These are phyloP conservation scores for Abrus precatorius DNA, from an alignment of 306 rosid genomes.

Conservation along the genomic window DNA sequence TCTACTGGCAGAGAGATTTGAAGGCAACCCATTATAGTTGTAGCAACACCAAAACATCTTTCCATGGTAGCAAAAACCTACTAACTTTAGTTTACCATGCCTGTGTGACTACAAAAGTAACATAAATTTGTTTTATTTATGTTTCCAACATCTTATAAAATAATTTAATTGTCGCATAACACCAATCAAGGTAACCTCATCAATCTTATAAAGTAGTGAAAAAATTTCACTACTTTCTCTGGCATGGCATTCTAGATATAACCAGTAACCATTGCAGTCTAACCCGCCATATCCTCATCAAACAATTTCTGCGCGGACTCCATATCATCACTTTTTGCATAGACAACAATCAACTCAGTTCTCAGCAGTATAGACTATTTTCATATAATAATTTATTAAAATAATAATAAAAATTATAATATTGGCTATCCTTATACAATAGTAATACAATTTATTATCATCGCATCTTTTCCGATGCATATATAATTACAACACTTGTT, in stretches of 20 bases:
- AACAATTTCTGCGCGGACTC: slow-evolving; percentile 68
- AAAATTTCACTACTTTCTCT: slow-evolving; percentile 66
- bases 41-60: slow-evolving; percentile 62
- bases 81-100: slow-evolving; percentile 81
- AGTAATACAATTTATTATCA: too few relatives aligned
- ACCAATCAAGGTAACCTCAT: slow-evolving; percentile 77
- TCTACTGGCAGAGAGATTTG: too few relatives aligned
- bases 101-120: slow-evolving; percentile 81
- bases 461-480: too few relatives aligned
- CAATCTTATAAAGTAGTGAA: too few relatives aligned
- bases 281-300: slow-evolving; percentile 84
- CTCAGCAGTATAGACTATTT: slow-evolving; percentile 1
- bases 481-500: too few relatives aligned
- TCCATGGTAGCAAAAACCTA: slow-evolving; percentile 75
- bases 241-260: slow-evolving; percentile 84
- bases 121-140: slow-evolving; percentile 68
- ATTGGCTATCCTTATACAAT: too few relatives aligned
- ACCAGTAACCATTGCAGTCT: slow-evolving; percentile 88
- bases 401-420: too few relatives aligned
- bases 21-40: slow-evolving; percentile 25
- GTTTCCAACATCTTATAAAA: slow-evolving; percentile 81
- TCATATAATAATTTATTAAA: too few relatives aligned
- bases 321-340: slow-evolving; percentile 70
- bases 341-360: slow-evolving; percentile 80
- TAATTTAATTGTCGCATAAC: slow-evolving; percentile 65